A percentile compares a stretch with the other conserved stretches of the same genome.
phyloP scores from a whole-genome alignment of 2,329 filamentous ascomycete genomes.

The Fusarium sp. region DNA sequence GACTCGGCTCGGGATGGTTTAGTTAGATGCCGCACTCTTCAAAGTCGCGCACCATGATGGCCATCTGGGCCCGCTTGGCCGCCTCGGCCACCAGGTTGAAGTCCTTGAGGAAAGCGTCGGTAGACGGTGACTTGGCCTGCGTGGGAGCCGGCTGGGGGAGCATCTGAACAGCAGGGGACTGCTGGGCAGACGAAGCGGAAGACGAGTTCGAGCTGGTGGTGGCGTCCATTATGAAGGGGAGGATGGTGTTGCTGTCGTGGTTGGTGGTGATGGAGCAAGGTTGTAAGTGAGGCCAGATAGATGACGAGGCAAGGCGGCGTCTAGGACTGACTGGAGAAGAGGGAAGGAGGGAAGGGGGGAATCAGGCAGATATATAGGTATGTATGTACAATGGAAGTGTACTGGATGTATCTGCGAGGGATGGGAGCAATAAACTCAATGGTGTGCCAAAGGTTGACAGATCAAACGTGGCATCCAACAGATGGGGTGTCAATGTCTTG shows the following conservation, averaged over 20 bases:
- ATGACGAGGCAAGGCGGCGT: neutral
- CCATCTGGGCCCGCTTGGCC: constrained; percentile 92
- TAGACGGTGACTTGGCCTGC: constrained; percentile 57
- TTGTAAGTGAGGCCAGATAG: constrained; percentile 7
- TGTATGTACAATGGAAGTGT: neutral
- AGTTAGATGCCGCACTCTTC: constrained; percentile 76
- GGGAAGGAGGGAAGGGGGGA: neutral
- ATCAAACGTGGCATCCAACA: constrained; percentile 8
- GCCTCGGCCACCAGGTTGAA: constrained; percentile 92
- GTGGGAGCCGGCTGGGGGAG: constrained; percentile 44
- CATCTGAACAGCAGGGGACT: constrained; percentile 48
- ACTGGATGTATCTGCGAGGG: neutral
- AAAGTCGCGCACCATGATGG: constrained; percentile 88
- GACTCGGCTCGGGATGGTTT: constrained; percentile 6
- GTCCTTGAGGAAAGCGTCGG: constrained; percentile 79
- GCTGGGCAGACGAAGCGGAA: constrained; percentile 50
- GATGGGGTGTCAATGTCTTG: neutral
- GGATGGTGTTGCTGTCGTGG: neutral
- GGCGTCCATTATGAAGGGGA: constrained; percentile 51
- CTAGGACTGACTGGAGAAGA: neutral
- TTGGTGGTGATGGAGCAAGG: constrained; percentile 24
- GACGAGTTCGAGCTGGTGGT: constrained; percentile 48
- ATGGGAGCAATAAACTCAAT: neutral
- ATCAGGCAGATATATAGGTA: neutral
- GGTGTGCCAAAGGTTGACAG: constrained; percentile 1